Evolutionary conservation across 2,329 filamentous ascomycete species (phyloP), one percentile per base, ranked within the genome.

Genomic region (Talaromyces sp.): DNA sequence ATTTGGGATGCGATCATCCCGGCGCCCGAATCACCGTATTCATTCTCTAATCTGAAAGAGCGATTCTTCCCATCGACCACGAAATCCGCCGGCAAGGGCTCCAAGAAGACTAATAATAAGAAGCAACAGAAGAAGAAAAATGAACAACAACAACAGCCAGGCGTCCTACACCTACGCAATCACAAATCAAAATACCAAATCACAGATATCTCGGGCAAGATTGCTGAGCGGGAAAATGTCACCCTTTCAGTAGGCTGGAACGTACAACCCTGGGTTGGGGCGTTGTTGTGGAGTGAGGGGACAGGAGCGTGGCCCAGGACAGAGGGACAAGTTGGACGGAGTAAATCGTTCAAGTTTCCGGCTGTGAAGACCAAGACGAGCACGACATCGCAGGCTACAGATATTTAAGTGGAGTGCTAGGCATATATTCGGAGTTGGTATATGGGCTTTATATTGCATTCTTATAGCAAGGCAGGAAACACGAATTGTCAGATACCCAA

Each of bases 1-100:
- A 93, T 99, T 77, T 97, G 93, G 94, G 93, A 99, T 77, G 83
- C 81, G 64, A 97, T 99, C 77, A 92, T 99, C 76, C 89, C 90
- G 45, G 86, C 84, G 65, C 82, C 71, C 0, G 67, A 69, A 31
- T 77, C 76, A 1, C 73, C 75, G 0, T 78, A 74, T 62, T 74
- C 75, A 3, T 72, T 70, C 60, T 63, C 70, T 15, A 68, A 69
- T 7, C 62, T 78, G 28, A 72, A 69, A 40, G 67, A 73, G 54
- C 69, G 62, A 28, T 74, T 69, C 62, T 72, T 68, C 64, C 70
- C 69, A 0, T 58, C 65, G 22, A 45, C 37, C 22, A 43, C 31
- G 15, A 57, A 58, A 41, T 25, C 56, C 25, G 43, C 15, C 17
- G 15, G 28, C 25, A 53, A 56, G 45, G 3, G 5, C 2, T 60